phyloP scores from a whole-genome alignment of 164 flowering plant species.

The Taxillus chinensis region DNA sequence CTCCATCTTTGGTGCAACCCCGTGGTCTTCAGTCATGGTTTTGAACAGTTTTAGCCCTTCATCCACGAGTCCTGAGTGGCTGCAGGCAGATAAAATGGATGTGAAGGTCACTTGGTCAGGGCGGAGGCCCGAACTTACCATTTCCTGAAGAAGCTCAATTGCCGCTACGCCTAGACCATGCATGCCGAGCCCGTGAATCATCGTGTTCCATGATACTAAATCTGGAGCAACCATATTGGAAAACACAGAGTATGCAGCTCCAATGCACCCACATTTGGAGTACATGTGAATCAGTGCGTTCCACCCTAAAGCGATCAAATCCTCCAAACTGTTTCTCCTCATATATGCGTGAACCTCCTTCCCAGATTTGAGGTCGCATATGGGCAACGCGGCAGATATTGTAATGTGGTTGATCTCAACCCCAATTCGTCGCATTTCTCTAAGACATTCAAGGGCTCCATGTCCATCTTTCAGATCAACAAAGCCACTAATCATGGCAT shows the following conservation, averaged over 20 bases:
- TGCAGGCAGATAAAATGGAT: conserved; percentile 1
- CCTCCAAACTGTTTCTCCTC: neutral
- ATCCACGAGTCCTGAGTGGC: conserved; percentile 2
- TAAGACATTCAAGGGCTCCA: neutral
- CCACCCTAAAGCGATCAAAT: neutral
- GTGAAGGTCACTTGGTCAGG: conserved; percentile 2
- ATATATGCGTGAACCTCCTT: neutral
- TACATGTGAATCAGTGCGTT: conserved; percentile 7
- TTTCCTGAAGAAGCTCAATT: neutral
- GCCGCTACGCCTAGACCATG: conserved; percentile 3
- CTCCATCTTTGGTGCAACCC: conserved; percentile 1
- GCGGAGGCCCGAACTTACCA: neutral
- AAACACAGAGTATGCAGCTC: neutral
- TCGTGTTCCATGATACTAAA: conserved; percentile 6
- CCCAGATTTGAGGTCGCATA: neutral
- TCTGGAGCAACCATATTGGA: neutral
- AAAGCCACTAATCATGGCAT: conserved; percentile 2
- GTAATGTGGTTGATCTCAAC: neutral
- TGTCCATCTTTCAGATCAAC: neutral
- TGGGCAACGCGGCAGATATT: neutral
- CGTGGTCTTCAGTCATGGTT: neutral
- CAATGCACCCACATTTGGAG: neutral
- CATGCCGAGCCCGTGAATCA: conserved; percentile 2
- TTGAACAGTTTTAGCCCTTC: neutral
- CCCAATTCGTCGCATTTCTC: neutral